Evolutionary conservation across 1,139 yeast species (phyloP), one percentile per base, ranked within the genome.

Genomic region (Pichia sorboxylosa): DNA sequence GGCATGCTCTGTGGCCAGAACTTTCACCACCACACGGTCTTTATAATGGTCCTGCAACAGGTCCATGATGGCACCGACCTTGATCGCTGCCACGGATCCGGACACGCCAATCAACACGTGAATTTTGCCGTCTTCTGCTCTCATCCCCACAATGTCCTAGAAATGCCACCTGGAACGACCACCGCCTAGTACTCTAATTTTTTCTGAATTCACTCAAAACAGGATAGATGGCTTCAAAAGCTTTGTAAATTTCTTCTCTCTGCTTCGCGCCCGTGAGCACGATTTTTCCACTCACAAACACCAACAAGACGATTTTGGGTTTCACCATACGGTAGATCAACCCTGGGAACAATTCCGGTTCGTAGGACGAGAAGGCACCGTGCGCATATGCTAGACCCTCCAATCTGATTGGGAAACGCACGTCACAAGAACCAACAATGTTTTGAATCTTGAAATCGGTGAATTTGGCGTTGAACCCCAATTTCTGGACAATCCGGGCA

Each of bases 201-300:
- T 90, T 90, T 57, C 97, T 77, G 66, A 90, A 90, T 69, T 90
- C 98, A 64, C 93, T 84, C 69, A 90, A 69, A 59, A 90, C 98
- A 33, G 98, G 98, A 59, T 90, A 90, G 39, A 90, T 90, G 43
- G 96, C 93, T 58, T 90, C 98, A 57, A 90, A 90, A 5, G 98
- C 98, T 46, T 87, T 94, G 57, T 90, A 90, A 46, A 90, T 90
- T 58, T 90, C 99, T 57, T 90, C 98, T 59, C 99, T 81, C 59
- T 90, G 97, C 58, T 90, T 90, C 21, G 99, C 99, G 66, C 99
- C 99, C 15, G 99, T 90, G 50, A 90, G 67, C 38, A 90, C 99
- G 61, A 90, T 90, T 59, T 92, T 90, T 28, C 99, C 99, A 24
- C 94, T 82, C 37, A 90, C 98, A 59, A 90, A 90, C 52, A 90